Evolutionary conservation across 331 rosid species (phyloP).

Genomic region (Malus hybrid): DNA sequence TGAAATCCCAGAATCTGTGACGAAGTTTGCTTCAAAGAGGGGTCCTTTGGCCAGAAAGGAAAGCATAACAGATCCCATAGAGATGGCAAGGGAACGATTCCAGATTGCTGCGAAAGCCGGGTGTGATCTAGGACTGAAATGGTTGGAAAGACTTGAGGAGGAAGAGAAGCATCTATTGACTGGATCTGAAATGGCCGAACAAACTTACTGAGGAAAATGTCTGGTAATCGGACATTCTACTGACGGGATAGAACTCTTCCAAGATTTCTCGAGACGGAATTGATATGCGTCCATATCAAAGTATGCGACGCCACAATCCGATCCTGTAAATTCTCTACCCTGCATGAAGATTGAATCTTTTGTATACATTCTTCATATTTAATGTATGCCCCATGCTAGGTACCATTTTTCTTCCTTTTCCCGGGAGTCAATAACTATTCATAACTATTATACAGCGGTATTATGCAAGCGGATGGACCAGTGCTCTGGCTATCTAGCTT

Average conservation of each 20-base stretch:
- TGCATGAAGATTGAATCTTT: neutral
- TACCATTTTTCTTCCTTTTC: no score
- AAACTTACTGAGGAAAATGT: slow-evolving; percentile 47
- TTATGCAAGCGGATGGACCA: no score
- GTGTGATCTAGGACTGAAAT: slow-evolving; percentile 78
- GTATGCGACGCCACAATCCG: neutral
- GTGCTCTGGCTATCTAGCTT: no score
- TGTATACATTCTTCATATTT: neutral
- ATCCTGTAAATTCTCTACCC: neutral
- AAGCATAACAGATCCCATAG: slow-evolving; percentile 42
- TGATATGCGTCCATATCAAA: neutral
- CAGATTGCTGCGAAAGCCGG: slow-evolving; percentile 74
- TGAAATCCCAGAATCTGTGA: slow-evolving; percentile 56
- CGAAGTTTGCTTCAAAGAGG: slow-evolving; percentile 40
- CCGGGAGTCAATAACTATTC: no score
- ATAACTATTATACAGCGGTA: no score
- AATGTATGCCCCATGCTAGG: neutral
- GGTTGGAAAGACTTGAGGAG: slow-evolving; percentile 76
- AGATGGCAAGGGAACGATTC: slow-evolving; percentile 76
- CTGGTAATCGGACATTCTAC: neutral
- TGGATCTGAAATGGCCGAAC: slow-evolving; percentile 44
- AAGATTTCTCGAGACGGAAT: neutral
- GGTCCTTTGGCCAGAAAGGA: slow-evolving; percentile 30
- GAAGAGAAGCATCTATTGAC: slow-evolving; percentile 54
- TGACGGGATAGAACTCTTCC: neutral